Evolutionary conservation across 192 early-diverging fungal species (phyloP), one percentile per base, ranked within the genome.

Genomic region (Coemansia sp.): DNA sequence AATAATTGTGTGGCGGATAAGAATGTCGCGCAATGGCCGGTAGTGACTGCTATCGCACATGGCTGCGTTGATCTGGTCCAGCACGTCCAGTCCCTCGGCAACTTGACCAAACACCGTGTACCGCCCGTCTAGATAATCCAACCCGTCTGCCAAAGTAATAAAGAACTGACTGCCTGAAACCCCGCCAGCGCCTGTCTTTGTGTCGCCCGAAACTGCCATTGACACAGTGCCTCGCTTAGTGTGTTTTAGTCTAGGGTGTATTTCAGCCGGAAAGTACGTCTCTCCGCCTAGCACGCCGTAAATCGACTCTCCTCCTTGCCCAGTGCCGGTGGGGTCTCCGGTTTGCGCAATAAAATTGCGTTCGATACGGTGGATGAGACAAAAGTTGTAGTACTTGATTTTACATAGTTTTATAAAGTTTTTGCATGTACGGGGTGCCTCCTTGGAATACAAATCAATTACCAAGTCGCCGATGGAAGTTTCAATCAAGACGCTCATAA

Each of bases 291-390:
- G 60, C 25, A 57, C 56, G 0, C 72, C 72, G 67, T 74, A 90
- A 50, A 72, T 78, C 6, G 82, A 87, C 58, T 86, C 78, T 0
- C 96, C 95, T 23, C 93, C 93, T 13, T 86, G 72, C 5, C 92
- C 93, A 8, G 89, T 93, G n/a, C 89, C 92, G 4, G 92, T 94
- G 8, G 94, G 97, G 65, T 99, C 94, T 33, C 93, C 91, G 32
- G 88, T 89, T 80, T 99, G 96, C 23, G 96, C 88, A 80, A 97
- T 91, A 57, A 94, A 99, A 51, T 94, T 84, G 31, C 76, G 77
- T 18, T 90, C 87, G 26, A 81, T 82, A 11, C 90, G 80, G 65
- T 97, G 93, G 63, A 97, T 93, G 0, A 80, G 55, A 1, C 80
- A 70, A 33, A 80, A 73, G 39, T 91, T 90, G 81, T 96, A 97